Conservation (phyloP, 768 basidiomycete genomes). For the Boletus sp. region DNA sequence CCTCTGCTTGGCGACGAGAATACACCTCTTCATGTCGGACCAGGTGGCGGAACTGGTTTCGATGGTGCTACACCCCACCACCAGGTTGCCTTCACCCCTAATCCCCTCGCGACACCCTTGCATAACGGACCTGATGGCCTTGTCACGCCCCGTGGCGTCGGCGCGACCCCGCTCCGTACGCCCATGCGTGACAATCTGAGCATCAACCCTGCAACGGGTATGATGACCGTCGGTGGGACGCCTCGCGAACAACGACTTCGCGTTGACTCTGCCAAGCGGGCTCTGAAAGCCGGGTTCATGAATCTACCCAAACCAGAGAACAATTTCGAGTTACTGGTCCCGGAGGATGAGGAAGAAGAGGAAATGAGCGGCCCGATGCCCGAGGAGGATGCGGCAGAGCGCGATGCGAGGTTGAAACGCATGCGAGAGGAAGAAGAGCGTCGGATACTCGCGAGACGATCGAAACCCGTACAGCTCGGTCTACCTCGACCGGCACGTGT, state of each 20-base stretch:
- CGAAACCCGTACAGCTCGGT: constrained; percentile 74
- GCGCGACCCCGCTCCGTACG: constrained; percentile 87
- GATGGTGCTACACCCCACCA: constrained; percentile 95
- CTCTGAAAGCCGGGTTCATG: constrained; percentile 78
- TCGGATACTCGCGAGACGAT: constrained; percentile 77
- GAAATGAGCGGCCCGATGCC: constrained; percentile 18
- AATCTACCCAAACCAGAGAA: constrained; percentile 91
- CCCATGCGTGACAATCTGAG: constrained; percentile 89
- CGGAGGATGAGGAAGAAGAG: constrained; percentile 76
- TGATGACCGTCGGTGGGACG: constrained; percentile 57
- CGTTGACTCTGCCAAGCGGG: constrained; percentile 63
- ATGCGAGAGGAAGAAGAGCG: constrained; percentile 74
- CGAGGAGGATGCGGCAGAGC: constrained; percentile 90
- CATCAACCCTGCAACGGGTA: constrained; percentile 75
- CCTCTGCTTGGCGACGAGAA: constrained; percentile 97
- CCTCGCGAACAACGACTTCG: constrained; percentile 75
- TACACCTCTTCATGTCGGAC: constrained; percentile 78
- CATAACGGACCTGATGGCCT: constrained; percentile 46
- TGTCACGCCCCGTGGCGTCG: constrained; percentile 54
- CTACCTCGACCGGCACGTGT: constrained; percentile 87
- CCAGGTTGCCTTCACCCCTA: constrained; percentile 89
- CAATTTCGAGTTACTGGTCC: constrained; percentile 92
- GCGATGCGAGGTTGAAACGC: constrained; percentile 72
- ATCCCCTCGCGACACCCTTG: constrained; percentile 88
- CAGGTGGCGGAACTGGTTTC: constrained; percentile 86